These are phyloP conservation scores for Euphorbia corollata DNA, from an alignment of 441 rosid genomes.

Conservation along the genomic window DNA sequence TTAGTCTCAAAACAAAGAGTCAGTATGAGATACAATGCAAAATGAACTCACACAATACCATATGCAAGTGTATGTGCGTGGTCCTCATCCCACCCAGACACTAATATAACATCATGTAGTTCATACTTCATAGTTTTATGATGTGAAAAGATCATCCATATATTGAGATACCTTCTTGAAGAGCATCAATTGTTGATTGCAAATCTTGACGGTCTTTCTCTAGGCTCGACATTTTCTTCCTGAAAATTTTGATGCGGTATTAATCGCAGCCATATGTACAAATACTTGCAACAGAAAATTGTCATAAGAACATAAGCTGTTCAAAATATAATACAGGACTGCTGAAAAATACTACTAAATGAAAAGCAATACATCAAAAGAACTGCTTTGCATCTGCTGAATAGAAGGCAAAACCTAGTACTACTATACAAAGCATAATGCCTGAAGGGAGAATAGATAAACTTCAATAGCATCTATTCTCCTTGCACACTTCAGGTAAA, in stretches of 20 bases:
- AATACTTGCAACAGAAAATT: neutral
- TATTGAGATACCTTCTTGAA: constrained; percentile 63
- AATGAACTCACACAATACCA: neutral
- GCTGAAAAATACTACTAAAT: neutral
- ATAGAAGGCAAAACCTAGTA: neutral
- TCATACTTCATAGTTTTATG: neutral
- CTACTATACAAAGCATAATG: neutral
- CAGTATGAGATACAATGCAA: neutral
- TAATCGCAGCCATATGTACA: neutral
- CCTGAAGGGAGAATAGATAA: neutral
- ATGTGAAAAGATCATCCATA: neutral
- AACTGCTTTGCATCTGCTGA: neutral
- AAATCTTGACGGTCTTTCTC: constrained; percentile 89
- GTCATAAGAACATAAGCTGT: constrained; percentile 1
- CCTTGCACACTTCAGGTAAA: constrained; percentile 1
- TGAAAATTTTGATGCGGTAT: constrained; percentile 27
- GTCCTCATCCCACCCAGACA: neutral
- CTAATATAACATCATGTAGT: too few relatives aligned
- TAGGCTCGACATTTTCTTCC: constrained; percentile 77
- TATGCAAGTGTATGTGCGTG: neutral
- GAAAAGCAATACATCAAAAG: neutral
- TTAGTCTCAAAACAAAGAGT: neutral
- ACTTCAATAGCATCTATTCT: neutral
- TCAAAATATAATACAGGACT: neutral
- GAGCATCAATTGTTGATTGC: constrained; percentile 73